Evolutionary conservation across 2,329 filamentous ascomycete genomes (phyloP), one percentile per base, ranked within the genome.

Genomic region (Phoma herbarum): DNA sequence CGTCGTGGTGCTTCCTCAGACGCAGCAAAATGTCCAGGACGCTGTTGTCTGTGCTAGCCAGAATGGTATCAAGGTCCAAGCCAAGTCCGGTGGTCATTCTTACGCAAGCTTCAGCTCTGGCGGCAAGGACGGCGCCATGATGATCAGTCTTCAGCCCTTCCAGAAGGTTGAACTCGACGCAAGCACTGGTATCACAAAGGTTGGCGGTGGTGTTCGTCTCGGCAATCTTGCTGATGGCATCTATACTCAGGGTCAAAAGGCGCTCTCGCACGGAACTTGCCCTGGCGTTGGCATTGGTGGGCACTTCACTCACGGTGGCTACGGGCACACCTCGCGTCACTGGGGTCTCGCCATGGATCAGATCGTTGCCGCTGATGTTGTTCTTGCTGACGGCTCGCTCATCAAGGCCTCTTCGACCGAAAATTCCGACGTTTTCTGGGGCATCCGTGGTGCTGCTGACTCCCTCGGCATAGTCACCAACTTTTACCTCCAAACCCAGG

Each of bases 41-140:
- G 83, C 86, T 14, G 80, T 90, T 37, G 81, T 83, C 49, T 89
- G 87, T 67, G 87, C 86, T 5, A 77, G 70, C 2, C 61, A 80
- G 23, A 77, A 79, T 57, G 76, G 77, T 6, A 73, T 85, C 51
- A 83, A 84, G 62, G 85, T 89, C 0, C 86, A 89, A 68, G 83
- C 87, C 22, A 85, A 82, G 62, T 87, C 85, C 1, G 88, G 87
- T 4, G 88, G 88, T 0, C 88, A 90, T 66, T 89, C 86, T 0
- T 90, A 87, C 62, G 86, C 79, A 0, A 81, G 80, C 0, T 81
- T 79, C 59, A 81, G 81, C 4, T 77, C 82, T 0, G 82, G 82
- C 28, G 82, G 82, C 8, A 77, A 82, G 64, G 75, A 84, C 56
- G 82, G 82, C 3, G 77, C 79, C 41, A 71, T 84, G 63, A 77